Percentiles rank a stretch among this genome's conserved stretches.
Conservation (phyloP, 805 yeast species). For the baker's yeast (Saccharomyces cerevisiae) region DNA sequence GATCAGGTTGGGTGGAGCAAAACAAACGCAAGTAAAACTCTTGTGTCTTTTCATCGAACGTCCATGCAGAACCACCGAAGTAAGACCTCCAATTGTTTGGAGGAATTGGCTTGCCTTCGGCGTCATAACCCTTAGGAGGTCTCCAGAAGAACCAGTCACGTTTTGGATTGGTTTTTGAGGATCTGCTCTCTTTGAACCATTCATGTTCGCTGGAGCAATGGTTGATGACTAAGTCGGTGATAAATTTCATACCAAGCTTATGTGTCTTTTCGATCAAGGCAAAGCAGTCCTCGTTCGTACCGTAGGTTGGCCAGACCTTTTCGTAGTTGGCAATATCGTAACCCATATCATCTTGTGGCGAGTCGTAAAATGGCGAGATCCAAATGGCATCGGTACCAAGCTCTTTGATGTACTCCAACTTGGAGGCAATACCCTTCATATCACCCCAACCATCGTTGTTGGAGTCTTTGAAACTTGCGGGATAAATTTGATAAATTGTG, state of each 20-base stretch:
- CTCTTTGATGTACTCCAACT: slow-evolving; percentile 42
- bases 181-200: slow-evolving; percentile 50
- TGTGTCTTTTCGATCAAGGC: slow-evolving; percentile 40
- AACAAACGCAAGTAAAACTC: slow-evolving; percentile 50
- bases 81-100: slow-evolving; percentile 52
- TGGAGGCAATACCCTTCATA: slow-evolving; percentile 43
- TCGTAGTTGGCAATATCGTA: slow-evolving; percentile 50
- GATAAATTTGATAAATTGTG: slow-evolving; percentile 50
- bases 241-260: slow-evolving; percentile 41
- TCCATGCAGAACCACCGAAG: slow-evolving; percentile 51
- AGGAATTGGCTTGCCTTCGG: slow-evolving; percentile 42
- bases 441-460: slow-evolving; percentile 55
- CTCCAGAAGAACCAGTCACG: slow-evolving; percentile 58
- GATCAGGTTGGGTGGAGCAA: slow-evolving; percentile 50
- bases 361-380: slow-evolving; percentile 50
- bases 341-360: slow-evolving; percentile 58
- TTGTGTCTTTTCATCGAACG: slow-evolving; percentile 42
- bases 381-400: slow-evolving; percentile 46
- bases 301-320: slow-evolving; percentile 43
- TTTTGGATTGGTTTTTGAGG: slow-evolving; percentile 44
- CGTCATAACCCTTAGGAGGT: slow-evolving; percentile 38
- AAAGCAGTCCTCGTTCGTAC: slow-evolving; percentile 47
- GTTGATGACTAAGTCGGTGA: slow-evolving; percentile 50
- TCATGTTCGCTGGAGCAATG: slow-evolving; percentile 48
- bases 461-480: slow-evolving; percentile 52